These are phyloP conservation scores for Cyclotella cryptica DNA, from an alignment of 108 stramenopile genomes.

Conservation along the genomic window DNA sequence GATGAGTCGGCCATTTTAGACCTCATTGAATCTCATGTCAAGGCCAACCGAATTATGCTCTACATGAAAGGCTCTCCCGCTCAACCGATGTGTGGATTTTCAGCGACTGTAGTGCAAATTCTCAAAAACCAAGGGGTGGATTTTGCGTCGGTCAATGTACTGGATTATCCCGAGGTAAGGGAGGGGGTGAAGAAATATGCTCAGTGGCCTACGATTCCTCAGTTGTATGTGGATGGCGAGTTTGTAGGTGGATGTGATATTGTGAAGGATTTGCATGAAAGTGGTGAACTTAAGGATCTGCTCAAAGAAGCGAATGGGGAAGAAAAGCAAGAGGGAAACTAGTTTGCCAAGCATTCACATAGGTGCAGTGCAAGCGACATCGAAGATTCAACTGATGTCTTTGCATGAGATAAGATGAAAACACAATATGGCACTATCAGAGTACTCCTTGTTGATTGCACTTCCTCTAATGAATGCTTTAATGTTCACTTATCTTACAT, in stretches of 20 bases:
- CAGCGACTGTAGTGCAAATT: conserved; percentile 86
- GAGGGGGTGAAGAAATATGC: conserved; percentile 95
- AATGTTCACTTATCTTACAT: no score
- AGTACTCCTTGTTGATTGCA: no score
- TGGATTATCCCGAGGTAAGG: conserved; percentile 95
- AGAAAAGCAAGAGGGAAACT: conserved; percentile 19
- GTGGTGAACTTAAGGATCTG: conserved; percentile 89
- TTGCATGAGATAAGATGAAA: neutral
- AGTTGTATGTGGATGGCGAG: conserved; percentile 96
- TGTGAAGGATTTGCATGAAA: conserved; percentile 88
- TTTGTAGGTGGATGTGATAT: conserved; percentile 98
- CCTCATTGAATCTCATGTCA: conserved; percentile 82
- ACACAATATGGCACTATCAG: no score
- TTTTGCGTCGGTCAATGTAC: conserved; percentile 96
- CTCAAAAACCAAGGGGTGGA: conserved; percentile 90
- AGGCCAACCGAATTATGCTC: conserved; percentile 91
- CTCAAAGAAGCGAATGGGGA: conserved; percentile 60
- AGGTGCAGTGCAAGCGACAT: conserved; percentile 13
- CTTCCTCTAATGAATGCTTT: no score
- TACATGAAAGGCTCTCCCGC: conserved; percentile 99
- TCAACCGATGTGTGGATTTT: conserved; percentile 98
- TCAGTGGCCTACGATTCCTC: conserved; percentile 94
- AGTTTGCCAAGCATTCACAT: neutral
- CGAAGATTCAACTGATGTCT: neutral
- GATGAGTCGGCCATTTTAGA: conserved; percentile 39